Base-by-base conservation (phyloP, 1,284 basidiomycete species). In the Agaricales sp. region DNA sequence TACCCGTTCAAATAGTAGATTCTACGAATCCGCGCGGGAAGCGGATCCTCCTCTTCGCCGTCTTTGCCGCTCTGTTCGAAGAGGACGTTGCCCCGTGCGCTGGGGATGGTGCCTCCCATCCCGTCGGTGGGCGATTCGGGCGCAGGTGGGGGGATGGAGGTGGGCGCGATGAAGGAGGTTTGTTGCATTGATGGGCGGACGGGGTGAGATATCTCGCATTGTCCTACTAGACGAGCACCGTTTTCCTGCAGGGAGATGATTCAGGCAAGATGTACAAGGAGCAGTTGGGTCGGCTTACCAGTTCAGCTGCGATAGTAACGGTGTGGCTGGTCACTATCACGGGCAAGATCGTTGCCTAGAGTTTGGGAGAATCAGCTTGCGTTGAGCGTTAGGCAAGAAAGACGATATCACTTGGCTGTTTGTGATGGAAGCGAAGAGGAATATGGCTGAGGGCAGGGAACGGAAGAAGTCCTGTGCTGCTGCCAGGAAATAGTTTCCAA, bases 201-300 rank as follows among this genome's bases (percentile, higher is more conserved):
- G 0, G 95, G 95, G 63, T 99, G 95, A 0, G 92, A 96, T 55
- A 99, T 97, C 61, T 96, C 92, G 63, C 93, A 97, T 67, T 99
- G 95, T 1, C 95, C 95, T 21, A 97, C 83, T 21, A 98, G 77
- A 46, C 77, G 79, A 25, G 75, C 70, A 4, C 86, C 87, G 58
- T 94, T 80, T 59, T 83, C 80, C 89, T 91, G 57, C 53, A 35
- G 30, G 45, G 45, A 52, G 30, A 41, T 50, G 47, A 20, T 24
- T 18, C 24, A 45, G 39, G 14, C 23, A 18, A 44, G 39, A 51
- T 22, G 43, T 43, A 12, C 48, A 51, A 44, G 49, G 43, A 48
- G 46, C 23, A 47, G 39, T 44, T 23, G 16, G 22, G 41, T 30
- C 18, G 38, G 64, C 82, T 66, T 22, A 90, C 89, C 52, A 98